phyloP scores from a whole-genome alignment of 148 eudicot genomes.

The Rheum nobile region DNA sequence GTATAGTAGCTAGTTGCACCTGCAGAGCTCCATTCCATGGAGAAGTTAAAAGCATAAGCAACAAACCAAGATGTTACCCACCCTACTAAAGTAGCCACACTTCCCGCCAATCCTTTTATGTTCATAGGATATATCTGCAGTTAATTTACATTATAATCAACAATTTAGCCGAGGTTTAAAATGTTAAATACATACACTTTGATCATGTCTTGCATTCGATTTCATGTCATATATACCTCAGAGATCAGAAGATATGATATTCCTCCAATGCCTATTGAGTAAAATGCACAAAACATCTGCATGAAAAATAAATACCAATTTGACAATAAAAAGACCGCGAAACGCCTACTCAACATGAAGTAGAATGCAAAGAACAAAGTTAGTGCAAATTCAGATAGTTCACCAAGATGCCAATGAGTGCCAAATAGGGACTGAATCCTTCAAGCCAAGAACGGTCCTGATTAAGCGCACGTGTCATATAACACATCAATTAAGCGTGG shows the following conservation, averaged over 20 bases:
- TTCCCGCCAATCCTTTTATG: slow-evolving; percentile 9
- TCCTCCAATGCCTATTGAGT: not conserved
- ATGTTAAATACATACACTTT: not conserved
- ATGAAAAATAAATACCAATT: not conserved
- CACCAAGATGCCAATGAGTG: slow-evolving; percentile 30
- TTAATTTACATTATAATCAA: not conserved
- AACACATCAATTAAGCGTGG: not conserved
- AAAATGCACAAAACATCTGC: not conserved
- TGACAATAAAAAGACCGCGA: not conserved
- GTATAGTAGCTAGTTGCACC: not conserved
- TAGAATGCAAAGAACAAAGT: not conserved
- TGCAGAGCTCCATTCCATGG: slow-evolving; percentile 12
- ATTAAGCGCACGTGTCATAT: not conserved
- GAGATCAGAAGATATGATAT: not conserved
- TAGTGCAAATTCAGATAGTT: not conserved
- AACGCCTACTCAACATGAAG: not conserved
- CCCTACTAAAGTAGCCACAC: not conserved
- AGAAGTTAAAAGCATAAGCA: slow-evolving; percentile 3
- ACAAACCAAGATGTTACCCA: slow-evolving; percentile 2
- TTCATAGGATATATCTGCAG: slow-evolving; percentile 3
- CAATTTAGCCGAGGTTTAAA: too few relatives aligned
- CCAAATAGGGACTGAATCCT: slow-evolving; percentile 21
- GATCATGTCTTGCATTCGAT: too few relatives aligned
- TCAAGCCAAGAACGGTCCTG: slow-evolving; percentile 21
- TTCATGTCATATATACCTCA: slow-evolving; percentile 1